Evolutionary conservation across 306 rosid species (phyloP).

Genomic region (Bauhinia variegata): DNA sequence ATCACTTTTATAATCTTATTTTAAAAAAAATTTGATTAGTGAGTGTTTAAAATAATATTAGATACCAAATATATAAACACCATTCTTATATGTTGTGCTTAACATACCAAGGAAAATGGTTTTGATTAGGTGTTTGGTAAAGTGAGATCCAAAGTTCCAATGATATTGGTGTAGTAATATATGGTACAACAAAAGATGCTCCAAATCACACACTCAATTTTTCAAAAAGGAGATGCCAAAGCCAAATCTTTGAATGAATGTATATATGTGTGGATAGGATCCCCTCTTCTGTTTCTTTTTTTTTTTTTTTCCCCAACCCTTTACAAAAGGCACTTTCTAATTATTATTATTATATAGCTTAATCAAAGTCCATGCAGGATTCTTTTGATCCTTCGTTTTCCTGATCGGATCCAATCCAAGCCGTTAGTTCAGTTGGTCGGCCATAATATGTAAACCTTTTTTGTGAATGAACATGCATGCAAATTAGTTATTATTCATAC

Average conservation of each 20-base stretch:
- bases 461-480: neutral
- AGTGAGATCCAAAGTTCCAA: conserved; percentile 60
- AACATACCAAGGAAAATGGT: no score
- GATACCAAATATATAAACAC: no score
- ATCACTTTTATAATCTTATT: no score
- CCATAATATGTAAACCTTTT: conserved; percentile 35
- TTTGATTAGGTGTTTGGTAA: conserved; percentile 60
- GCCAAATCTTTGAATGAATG: conserved; percentile 47
- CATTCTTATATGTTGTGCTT: no score
- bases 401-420: conserved; percentile 53
- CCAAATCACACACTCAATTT: conserved; percentile 51
- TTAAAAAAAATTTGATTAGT: no score
- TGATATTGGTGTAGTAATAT: conserved; percentile 43
- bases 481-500: neutral
- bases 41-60: conserved; percentile 21
- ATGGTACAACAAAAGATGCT: conserved; percentile 60
- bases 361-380: conserved; percentile 42
- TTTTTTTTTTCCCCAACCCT: no score
- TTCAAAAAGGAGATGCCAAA: conserved; percentile 56
- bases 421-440: conserved; percentile 63
- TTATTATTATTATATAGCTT: conserved; percentile 34
- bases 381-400: conserved; percentile 46
- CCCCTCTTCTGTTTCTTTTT: neutral
- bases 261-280: conserved; percentile 30
- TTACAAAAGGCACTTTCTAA: conserved; percentile 34